Percentiles rank a stretch among this genome's conserved stretches.
Conservation (phyloP, 805 yeast species). For the Saccharomyces eubayanus region DNA sequence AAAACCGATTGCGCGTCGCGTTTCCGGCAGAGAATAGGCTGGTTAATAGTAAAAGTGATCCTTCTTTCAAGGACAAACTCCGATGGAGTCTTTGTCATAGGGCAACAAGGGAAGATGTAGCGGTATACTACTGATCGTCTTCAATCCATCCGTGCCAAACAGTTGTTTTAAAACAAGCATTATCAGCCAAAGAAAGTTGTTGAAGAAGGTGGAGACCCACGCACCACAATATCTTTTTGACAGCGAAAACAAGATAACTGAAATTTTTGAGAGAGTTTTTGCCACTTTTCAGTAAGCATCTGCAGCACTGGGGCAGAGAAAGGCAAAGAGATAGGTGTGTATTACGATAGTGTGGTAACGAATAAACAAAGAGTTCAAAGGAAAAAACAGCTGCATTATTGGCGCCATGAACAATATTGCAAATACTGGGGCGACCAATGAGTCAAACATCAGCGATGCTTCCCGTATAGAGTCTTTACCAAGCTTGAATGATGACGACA, state of each 20-base stretch:
- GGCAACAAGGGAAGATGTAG: neutral
- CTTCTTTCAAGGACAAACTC: neutral
- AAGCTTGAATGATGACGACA: slow-evolving; percentile 20
- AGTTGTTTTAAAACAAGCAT: neutral
- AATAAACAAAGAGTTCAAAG: neutral
- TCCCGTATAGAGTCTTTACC: slow-evolving; percentile 3
- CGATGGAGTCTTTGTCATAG: neutral
- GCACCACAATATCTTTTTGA: neutral
- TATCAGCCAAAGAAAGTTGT: neutral
- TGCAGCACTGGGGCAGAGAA: neutral
- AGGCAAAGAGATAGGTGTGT: neutral
- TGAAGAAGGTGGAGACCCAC: neutral
- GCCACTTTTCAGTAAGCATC: neutral
- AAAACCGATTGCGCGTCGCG: neutral
- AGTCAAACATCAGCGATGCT: neutral
- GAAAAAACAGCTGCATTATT: neutral
- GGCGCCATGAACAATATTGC: neutral
- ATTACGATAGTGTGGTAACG: neutral
- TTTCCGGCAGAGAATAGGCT: neutral
- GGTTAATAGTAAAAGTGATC: neutral
- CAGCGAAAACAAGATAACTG: neutral
- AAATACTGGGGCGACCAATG: neutral
- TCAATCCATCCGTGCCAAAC: neutral
- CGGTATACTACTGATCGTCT: neutral
- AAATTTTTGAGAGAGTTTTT: neutral